A percentile compares a stretch with the other conserved stretches of the same genome.
Conservation (phyloP, 225 moss, liverwort and hornwort species). For the Ulota crispa region DNA sequence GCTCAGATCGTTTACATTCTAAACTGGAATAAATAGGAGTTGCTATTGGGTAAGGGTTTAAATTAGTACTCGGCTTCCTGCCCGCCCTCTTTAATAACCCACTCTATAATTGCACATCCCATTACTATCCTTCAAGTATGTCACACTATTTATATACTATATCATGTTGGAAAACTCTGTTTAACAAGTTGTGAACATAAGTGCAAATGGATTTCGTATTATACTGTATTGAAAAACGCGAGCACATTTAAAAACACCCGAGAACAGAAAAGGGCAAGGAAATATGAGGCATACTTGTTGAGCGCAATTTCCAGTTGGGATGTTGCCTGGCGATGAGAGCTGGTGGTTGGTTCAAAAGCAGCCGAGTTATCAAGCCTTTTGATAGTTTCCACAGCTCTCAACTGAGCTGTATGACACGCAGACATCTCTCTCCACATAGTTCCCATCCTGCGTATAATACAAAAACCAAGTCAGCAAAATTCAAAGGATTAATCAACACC, state of each 20-base stretch:
- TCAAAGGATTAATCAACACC: neutral
- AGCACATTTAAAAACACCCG: neutral
- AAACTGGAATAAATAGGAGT: too few species aligned
- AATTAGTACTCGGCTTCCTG: too few species aligned
- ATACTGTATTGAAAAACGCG: neutral
- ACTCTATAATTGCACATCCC: too few species aligned
- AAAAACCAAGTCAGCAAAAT: neutral
- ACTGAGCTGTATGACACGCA: slow-evolving; percentile 59
- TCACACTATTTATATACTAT: too few species aligned
- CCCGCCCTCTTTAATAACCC: too few species aligned
- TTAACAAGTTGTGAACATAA: neutral
- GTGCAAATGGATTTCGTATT: neutral
- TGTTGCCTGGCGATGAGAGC: slow-evolving; percentile 64
- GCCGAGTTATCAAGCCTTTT: slow-evolving; percentile 62
- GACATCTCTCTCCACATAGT: slow-evolving; percentile 76
- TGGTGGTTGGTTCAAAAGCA: slow-evolving; percentile 55
- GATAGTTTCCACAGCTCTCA: slow-evolving; percentile 60
- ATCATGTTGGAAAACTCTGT: too few species aligned
- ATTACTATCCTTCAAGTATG: too few species aligned
- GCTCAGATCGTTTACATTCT: too few species aligned
- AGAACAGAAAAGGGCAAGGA: neutral
- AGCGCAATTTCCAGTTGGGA: slow-evolving; percentile 52
- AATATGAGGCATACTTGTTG: slow-evolving; percentile 33
- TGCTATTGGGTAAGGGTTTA: too few species aligned
- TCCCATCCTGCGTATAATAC: slow-evolving; percentile 47